phyloP scores from a whole-genome alignment of 805 yeast species.

The Lachancea quebecensis region DNA sequence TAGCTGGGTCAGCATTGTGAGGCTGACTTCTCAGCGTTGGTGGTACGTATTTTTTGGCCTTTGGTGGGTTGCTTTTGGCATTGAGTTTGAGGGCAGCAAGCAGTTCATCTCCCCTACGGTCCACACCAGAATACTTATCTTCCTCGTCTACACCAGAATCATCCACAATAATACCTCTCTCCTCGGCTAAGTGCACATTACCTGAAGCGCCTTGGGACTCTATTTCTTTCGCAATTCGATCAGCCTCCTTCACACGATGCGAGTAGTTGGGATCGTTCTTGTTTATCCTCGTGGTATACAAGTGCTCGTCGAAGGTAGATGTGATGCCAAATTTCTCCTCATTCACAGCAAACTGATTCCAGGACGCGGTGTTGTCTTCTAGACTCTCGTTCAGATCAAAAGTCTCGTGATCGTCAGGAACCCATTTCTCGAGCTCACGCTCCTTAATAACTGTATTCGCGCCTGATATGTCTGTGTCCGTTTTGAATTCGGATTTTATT shows the following conservation, averaged over 20 bases:
- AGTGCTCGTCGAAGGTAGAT: constrained; percentile 73
- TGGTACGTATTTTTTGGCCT: constrained; percentile 32
- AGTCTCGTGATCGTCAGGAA: constrained; percentile 49
- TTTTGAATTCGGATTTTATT: constrained; percentile 44
- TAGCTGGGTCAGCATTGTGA: constrained; percentile 31
- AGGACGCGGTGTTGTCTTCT: constrained; percentile 36
- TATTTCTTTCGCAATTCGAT: constrained; percentile 74
- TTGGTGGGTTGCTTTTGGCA: constrained; percentile 22
- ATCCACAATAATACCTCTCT: constrained; percentile 70
- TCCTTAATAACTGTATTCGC: constrained; percentile 40
- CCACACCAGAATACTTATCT: constrained; percentile 91
- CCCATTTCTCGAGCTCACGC: constrained; percentile 80
- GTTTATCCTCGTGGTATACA: constrained; percentile 76
- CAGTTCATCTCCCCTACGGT: constrained; percentile 39
- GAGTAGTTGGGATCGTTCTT: constrained; percentile 66
- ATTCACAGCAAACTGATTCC: constrained; percentile 97
- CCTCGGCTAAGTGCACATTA: constrained; percentile 83
- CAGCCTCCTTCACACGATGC: constrained; percentile 62
- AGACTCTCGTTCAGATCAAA: constrained; percentile 22
- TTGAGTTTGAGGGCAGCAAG: constrained; percentile 29
- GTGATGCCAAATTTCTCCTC: constrained; percentile 82
- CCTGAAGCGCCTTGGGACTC: constrained; percentile 57
- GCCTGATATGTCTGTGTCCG: constrained; percentile 79
- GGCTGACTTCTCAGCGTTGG: constrained; percentile 31
- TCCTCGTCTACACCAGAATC: constrained; percentile 92